Base-by-base conservation (phyloP, 1,139 yeast genomes). In the Geotrichum australiense region DNA sequence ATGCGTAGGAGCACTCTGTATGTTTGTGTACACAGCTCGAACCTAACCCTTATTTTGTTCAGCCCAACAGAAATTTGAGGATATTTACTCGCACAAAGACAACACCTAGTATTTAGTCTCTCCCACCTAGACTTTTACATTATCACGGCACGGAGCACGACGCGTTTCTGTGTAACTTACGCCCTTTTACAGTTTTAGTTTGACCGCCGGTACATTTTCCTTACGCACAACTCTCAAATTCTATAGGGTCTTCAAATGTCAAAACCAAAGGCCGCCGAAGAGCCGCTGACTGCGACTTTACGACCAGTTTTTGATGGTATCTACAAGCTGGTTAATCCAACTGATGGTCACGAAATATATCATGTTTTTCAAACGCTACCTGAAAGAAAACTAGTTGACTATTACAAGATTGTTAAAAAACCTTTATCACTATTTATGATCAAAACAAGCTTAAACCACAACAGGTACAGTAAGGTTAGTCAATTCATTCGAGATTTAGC, bases 401-500 rank as follows among this genome's bases (percentile, higher is more conserved):
- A 73, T 55, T 73, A 70, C 57, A 63, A 66, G 47, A 63, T 68
- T 37, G 71, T 73, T 52, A 65, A 64, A 48, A 59, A 63, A 24
- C 78, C 78, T 7, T 61, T 69, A 62, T 70, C 76, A 12, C 61
- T 73, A 42, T 59, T 65, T 30, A 63, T 66, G 55, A 64, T 73
- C 38, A 62, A 63, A 43, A 53, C 56, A 62, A 72, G 42, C 70
- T 69, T 78, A 37, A 74, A 74, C 50, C 69, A 70, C 41, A 56
- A 60, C 42, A 69, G 69, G 49, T 87, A 86, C 62, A 59, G 66
- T 8, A 66, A 68, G 40, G 76, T 84, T 0, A 81, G 78, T 53
- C 79, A 76, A 45, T 87, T 86, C 59, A 65, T 89, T 32, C 72
- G 69, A 46, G 96, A 87, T 59, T 59, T 89, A 48, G 86, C 81